phyloP scores from a whole-genome alignment of 176 grass and related monocot species.

The Poa annua region DNA sequence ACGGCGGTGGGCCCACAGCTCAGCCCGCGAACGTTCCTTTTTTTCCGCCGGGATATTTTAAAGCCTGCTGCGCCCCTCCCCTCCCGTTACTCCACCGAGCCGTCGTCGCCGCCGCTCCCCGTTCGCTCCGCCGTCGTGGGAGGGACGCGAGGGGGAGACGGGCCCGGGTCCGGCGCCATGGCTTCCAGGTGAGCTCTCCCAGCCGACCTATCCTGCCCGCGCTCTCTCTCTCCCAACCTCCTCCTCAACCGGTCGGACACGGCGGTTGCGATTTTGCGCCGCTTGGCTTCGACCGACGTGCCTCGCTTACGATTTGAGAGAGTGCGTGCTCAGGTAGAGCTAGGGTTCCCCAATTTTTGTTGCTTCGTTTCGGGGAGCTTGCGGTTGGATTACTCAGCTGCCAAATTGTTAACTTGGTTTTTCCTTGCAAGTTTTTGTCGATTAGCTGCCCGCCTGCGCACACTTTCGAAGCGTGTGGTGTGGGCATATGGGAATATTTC shows the following conservation, averaged over 20 bases:
- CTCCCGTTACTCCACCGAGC: conserved; percentile 3
- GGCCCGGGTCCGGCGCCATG: background rate
- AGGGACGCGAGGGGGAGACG: no score
- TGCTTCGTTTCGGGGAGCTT: background rate
- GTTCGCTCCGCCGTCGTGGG: conserved; percentile 2
- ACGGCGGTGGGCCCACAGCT: background rate
- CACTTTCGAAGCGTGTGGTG: background rate
- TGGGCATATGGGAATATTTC: background rate
- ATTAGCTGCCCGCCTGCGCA: background rate
- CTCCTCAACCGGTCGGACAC: no score
- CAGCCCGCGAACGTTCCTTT: conserved; percentile 21
- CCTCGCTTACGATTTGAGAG: background rate
- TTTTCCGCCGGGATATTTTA: conserved; percentile 32
- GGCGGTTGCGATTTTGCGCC: background rate
- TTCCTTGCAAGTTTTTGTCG: background rate
- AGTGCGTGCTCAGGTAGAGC: background rate
- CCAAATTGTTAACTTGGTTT: background rate
- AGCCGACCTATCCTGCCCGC: background rate
- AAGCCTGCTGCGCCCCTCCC: background rate
- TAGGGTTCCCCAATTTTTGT: background rate
- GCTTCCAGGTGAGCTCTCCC: conserved; percentile 31
- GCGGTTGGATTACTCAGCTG: background rate
- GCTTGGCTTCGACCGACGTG: background rate
- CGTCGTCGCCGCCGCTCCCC: background rate
- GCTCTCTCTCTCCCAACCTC: background rate